Evolutionary conservation across 2,329 filamentous ascomycete genomes (phyloP), one percentile per base, ranked within the genome.

Genomic region (Tolypocladium nubicola): DNA sequence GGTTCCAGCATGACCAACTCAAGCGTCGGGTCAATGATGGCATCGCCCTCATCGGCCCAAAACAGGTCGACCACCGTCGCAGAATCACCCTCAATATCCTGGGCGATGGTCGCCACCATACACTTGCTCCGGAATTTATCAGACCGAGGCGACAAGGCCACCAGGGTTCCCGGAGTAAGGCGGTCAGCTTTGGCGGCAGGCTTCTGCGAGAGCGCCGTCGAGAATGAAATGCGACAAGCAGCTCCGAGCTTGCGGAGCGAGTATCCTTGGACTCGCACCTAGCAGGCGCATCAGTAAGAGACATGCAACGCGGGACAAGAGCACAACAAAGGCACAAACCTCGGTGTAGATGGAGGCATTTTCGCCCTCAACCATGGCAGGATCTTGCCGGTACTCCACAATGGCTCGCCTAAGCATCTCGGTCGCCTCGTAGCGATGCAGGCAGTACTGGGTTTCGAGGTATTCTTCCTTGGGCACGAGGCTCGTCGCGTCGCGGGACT

Each of bases 1-100:
- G 87, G 80, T 66, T 96, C 90, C 0, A 96, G 73, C 89, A 96
- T 96, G 13, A 92, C 71, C 69, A 85, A 86, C 63, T 88, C 84
- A 39, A 80, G 70, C 19, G 80, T 78, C 0, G 90, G 84, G 64
- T 96, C 87, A 53, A 95, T 76, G 3, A 79, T 59, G 0, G 85
- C 74, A 30, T 91, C 81, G 3, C 82, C 73, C 0, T 76, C 65
- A 9, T 79, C 70, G 0, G 82, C 80, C 74, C 90, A 92, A 65
- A 87, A 86, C 0, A 96, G 74, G 62, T 96, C 90, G 19, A 96
- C 79, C 37, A 53, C 55, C 7, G 56, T 38, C 1, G 39, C 26
- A 19, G 35, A 16, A 53, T 58, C 55, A 14, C 73, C 75, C 1
- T 76, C 71, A 4, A 90, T 68, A 0, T 84, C 83, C 14, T 89